These are phyloP conservation scores for Phytophthora uliginosa DNA, from an alignment of 352 stramenopile species.

Conservation along the genomic window DNA sequence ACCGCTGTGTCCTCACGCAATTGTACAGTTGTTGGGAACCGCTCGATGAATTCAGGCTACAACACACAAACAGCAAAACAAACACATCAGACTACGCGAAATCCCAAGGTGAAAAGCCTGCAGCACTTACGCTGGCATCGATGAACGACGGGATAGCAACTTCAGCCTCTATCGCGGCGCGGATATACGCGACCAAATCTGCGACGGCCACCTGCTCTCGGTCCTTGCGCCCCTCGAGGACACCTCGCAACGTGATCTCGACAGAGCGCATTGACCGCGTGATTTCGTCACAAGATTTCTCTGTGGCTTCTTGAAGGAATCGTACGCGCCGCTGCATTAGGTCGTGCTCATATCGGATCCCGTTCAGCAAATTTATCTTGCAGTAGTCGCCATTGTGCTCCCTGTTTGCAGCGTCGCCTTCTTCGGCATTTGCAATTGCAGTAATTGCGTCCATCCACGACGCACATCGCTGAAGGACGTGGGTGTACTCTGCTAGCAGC, in stretches of 20 bases:
- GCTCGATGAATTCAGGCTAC: constrained; percentile 61
- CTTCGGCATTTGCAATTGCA: constrained; percentile 19
- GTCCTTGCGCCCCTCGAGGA: constrained; percentile 50
- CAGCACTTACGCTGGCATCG: constrained; percentile 58
- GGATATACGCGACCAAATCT: constrained; percentile 62
- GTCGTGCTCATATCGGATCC: constrained; percentile 70
- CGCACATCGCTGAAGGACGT: constrained; percentile 56
- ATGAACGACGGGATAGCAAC: constrained; percentile 69
- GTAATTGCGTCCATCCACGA: constrained; percentile 48
- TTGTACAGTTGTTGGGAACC: constrained; percentile 67
- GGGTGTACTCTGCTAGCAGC: constrained; percentile 54
- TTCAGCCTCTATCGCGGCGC: constrained; percentile 64
- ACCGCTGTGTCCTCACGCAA: constrained; percentile 69
- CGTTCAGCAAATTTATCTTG: constrained; percentile 63
- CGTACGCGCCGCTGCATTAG: constrained; percentile 59
- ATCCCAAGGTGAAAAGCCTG: background rate
- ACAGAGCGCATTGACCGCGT: constrained; percentile 55
- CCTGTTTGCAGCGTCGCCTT: background rate
- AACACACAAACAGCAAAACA: constrained; percentile 7
- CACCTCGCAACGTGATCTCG: constrained; percentile 55
- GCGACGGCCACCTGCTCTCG: constrained; percentile 59
- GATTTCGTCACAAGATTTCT: constrained; percentile 62
- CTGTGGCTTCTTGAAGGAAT: constrained; percentile 53
- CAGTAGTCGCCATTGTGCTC: constrained; percentile 35
- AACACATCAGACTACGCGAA: background rate